These are phyloP conservation scores for Pisolithus tinctorius DNA, from an alignment of 768 basidiomycete genomes.

Conservation along the genomic window DNA sequence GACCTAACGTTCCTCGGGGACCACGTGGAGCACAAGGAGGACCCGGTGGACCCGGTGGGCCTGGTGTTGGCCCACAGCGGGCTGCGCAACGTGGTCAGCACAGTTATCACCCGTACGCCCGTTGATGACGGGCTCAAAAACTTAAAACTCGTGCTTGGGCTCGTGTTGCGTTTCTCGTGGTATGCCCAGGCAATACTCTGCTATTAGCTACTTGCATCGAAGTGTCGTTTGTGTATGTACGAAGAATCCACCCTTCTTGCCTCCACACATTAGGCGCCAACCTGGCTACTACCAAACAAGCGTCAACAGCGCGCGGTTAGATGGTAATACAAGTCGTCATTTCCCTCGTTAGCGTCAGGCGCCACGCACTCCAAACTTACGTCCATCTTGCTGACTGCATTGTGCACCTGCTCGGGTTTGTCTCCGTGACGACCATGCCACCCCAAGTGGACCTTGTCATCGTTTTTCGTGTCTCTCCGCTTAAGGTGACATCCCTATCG, in stretches of 20 bases:
- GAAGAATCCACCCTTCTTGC: too few species aligned
- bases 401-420: background rate
- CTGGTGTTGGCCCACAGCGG: constrained; percentile 66
- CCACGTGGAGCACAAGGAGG: constrained; percentile 55
- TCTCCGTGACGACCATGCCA: constrained; percentile 23
- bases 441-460: constrained; percentile 71
- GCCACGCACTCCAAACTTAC: background rate
- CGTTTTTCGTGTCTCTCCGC: constrained; percentile 52
- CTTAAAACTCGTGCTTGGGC: constrained; percentile 11
- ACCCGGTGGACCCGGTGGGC: constrained; percentile 42
- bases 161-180: background rate
- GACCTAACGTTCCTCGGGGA: constrained; percentile 57
- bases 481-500: constrained; percentile 30
- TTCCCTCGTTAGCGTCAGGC: background rate
- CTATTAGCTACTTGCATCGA: background rate
- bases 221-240: background rate
- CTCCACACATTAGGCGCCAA: background rate
- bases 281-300: background rate
- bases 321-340: background rate
- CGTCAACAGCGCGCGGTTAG: background rate
- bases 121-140: constrained; percentile 31
- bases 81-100: constrained; percentile 68
- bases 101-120: constrained; percentile 80
- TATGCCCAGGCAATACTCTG: background rate
- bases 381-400: background rate